Evolutionary conservation across 208 protist species (phyloP).

Genomic region (Acanthamoeba royreba): DNA sequence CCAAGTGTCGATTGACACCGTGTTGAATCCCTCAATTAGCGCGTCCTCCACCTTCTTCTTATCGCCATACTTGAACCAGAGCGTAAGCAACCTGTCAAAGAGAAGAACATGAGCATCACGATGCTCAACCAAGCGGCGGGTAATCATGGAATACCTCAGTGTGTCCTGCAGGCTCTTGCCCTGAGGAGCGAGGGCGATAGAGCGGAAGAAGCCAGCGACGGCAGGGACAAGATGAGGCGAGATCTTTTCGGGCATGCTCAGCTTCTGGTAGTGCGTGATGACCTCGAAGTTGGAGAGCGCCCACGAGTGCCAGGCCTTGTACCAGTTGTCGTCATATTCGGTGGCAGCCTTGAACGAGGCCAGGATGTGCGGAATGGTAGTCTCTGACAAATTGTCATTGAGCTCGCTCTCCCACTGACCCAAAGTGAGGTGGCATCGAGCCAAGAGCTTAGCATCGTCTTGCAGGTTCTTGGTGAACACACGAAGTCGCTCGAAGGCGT

Average conservation of each 20-base stretch:
- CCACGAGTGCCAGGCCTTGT: slow-evolving; percentile 97
- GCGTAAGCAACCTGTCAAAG: slow-evolving; percentile 81
- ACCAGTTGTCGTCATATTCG: slow-evolving; percentile 80
- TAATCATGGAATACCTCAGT: slow-evolving; percentile 67
- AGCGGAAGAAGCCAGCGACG: slow-evolving; percentile 90
- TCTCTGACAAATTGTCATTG: slow-evolving; percentile 9
- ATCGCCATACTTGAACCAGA: slow-evolving; percentile 94
- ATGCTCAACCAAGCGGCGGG: not conserved
- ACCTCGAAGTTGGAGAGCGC: slow-evolving; percentile 94
- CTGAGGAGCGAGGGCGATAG: slow-evolving; percentile 80
- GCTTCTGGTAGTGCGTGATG: slow-evolving; percentile 56
- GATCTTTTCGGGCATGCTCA: not conserved
- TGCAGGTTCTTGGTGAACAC: not conserved
- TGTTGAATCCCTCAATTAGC: slow-evolving; percentile 88
- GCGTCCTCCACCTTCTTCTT: slow-evolving; percentile 82
- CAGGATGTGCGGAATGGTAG: slow-evolving; percentile 34
- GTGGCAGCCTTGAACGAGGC: slow-evolving; percentile 40
- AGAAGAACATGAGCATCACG: not conserved
- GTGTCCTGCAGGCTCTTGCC: slow-evolving; percentile 91
- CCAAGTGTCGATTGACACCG: slow-evolving; percentile 73
- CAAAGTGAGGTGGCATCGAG: slow-evolving; percentile 31
- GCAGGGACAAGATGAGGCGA: not conserved
- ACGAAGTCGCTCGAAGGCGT: not conserved
- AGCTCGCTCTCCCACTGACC: slow-evolving; percentile 29
- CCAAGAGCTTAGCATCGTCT: slow-evolving; percentile 6